Conservation (phyloP, 2,329 filamentous ascomycete species). For the Aureobasidium pullulans region DNA sequence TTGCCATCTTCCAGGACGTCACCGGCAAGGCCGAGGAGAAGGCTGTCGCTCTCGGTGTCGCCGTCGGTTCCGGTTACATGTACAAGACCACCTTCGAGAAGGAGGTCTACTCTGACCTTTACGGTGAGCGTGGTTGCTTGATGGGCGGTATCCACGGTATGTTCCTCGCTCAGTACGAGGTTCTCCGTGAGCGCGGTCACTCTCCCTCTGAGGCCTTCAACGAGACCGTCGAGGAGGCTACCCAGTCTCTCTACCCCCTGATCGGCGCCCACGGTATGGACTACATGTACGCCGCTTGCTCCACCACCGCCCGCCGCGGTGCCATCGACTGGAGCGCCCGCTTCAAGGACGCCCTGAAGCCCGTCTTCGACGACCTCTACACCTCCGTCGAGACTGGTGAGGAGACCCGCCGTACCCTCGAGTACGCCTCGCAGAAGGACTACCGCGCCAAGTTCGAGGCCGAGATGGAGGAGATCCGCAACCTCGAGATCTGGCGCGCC, state of each 20-base stretch:
- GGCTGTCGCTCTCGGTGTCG: conserved; percentile 92
- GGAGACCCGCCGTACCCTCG: conserved; percentile 93
- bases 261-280: conserved; percentile 98
- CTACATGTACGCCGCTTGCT: conserved; percentile 99
- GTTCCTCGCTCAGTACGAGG: conserved; percentile 99
- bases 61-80: conserved; percentile 94
- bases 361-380: conserved; percentile 96
- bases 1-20: conserved; percentile 97
- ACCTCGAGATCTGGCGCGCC: conserved; percentile 97
- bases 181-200: conserved; percentile 97
- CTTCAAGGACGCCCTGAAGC: conserved; percentile 98
- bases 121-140: conserved; percentile 98
- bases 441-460: conserved; percentile 97
- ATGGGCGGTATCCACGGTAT: conserved; percentile 99
- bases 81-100: conserved; percentile 99
- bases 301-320: conserved; percentile 93
- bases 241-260: conserved; percentile 93
- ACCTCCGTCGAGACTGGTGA: conserved; percentile 82
- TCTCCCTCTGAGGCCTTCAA: conserved; percentile 98
- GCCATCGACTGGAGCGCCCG: conserved; percentile 96
- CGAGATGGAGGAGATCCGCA: conserved; percentile 97
- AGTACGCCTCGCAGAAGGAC: conserved; percentile 92
- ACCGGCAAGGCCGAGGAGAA: conserved; percentile 98
- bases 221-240: conserved; percentile 99
- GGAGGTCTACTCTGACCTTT: conserved; percentile 99